A percentile compares a stretch with the other conserved stretches of the same genome.
These are phyloP conservation scores for Boletales sp. DNA, from an alignment of 768 basidiomycete species.

Conservation along the genomic window DNA sequence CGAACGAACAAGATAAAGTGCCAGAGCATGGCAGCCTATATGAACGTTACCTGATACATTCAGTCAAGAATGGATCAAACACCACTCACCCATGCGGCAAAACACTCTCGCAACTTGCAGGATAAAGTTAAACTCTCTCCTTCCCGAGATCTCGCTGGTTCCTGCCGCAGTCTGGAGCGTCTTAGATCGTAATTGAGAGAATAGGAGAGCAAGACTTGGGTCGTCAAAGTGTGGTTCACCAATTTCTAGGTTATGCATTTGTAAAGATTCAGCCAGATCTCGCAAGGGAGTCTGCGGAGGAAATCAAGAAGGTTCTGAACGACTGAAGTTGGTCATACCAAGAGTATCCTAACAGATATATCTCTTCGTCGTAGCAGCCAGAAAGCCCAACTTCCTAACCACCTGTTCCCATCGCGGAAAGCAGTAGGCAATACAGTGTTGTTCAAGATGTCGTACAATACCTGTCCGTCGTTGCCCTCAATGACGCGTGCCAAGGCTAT, in stretches of 20 bases:
- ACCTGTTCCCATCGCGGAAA: constrained; percentile 84
- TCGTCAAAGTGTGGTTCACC: constrained; percentile 91
- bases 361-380: constrained; percentile 90
- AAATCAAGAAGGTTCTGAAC: not conserved
- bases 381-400: constrained; percentile 94
- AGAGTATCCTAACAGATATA: constrained; percentile 82
- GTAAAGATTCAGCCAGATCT: constrained; percentile 60
- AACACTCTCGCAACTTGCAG: constrained; percentile 92
- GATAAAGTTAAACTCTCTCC: constrained; percentile 92
- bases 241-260: constrained; percentile 57
- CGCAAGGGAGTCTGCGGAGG: constrained; percentile 63
- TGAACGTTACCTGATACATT: constrained; percentile 3
- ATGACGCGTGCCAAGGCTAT: constrained; percentile 80
- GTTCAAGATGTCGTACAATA: constrained; percentile 68
- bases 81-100: constrained; percentile 81
- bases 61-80: not conserved
- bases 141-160: constrained; percentile 84
- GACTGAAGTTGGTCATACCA: constrained; percentile 45
- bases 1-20: constrained; percentile 80
- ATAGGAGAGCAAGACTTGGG: constrained; percentile 86
- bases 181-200: constrained; percentile 84
- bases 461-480: constrained; percentile 79
- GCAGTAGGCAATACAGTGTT: constrained; percentile 78
- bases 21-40: constrained; percentile 89
- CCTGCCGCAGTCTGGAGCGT: constrained; percentile 93